Base-by-base conservation (phyloP, 2,329 filamentous ascomycete species). In the Microdochium paspali region DNA sequence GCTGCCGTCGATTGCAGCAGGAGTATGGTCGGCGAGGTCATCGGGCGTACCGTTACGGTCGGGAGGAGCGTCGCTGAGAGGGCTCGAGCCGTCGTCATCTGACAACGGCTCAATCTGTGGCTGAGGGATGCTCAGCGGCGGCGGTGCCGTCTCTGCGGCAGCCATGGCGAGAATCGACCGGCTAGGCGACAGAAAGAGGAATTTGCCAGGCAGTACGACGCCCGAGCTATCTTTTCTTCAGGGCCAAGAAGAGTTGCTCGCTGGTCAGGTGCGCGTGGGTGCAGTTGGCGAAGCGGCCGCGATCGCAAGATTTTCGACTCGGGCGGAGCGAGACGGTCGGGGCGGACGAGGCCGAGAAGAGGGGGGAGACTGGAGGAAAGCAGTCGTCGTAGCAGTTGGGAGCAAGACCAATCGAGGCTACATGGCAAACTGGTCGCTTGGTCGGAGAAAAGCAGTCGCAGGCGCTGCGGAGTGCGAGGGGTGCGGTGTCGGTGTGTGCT, bases 1-100 rank as follows among this genome's bases (percentile, higher is more conserved):
- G 45, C 56, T 53, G 51, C 51, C 50, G 49, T 58, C 51, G 51
- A 45, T 49, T 10, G 51, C 31, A 47, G 54, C 40, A 54, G 51
- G 20, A 61, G 67, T 50, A 60, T 63, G 51, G 70, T 66, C 44
- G 73, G 64, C 51, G 70, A 78, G 74, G 51, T 77, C 77, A 46
- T 85, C 84, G 53, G 86, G 81, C 46, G 87, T 84, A 40, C 73
- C 77, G 52, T 87, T 83, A 58, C 80, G 80, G 58, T 95, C 87
- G 60, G 90, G 90, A 21, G 35, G 35, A 48, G 95, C 87, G 58
- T 96, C 91, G 69, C 89, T 96, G 57, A 97, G 75, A 59, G 90
- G 93, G 66, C 91, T 97, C 32, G 90, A 96, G 46, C 85, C 87
- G 58, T 83, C 81, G 56, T 78, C 77, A 52, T 71, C 69, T 58